These are phyloP conservation scores for Termitomyces sp. DNA, from an alignment of 768 basidiomycete species.

Conservation along the genomic window DNA sequence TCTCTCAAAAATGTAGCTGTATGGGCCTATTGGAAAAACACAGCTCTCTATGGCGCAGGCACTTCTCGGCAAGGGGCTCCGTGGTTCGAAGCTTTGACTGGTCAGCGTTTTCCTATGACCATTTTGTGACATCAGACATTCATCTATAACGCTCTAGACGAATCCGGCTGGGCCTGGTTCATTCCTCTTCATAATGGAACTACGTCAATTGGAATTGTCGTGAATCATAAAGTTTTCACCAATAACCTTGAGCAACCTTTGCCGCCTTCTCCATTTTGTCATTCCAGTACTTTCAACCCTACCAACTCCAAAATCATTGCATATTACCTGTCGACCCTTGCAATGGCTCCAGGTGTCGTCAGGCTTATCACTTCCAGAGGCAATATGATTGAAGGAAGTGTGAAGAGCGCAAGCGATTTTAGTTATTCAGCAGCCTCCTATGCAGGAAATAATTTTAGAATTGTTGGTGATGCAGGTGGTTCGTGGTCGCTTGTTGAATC, in stretches of 20 bases:
- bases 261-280: constrained; percentile 24
- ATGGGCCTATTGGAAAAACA: constrained; percentile 72
- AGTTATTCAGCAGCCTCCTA: constrained; percentile 60
- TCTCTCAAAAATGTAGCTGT: constrained; percentile 70
- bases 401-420: constrained; percentile 55
- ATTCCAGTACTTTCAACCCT: constrained; percentile 19
- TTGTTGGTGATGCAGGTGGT: constrained; percentile 69
- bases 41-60: constrained; percentile 44
- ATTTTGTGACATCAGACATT: background rate
- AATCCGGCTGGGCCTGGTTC: constrained; percentile 71
- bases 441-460: constrained; percentile 49
- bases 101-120: constrained; percentile 26
- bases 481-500: constrained; percentile 9
- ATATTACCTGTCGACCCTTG: constrained; percentile 41
- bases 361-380: constrained; percentile 36
- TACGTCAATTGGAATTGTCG: constrained; percentile 59
- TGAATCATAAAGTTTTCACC: constrained; percentile 48
- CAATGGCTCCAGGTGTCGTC: constrained; percentile 43
- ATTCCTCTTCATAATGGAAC: constrained; percentile 64
- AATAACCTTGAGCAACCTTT: constrained; percentile 26
- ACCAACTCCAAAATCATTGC: constrained; percentile 23
- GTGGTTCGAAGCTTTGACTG: constrained; percentile 69
- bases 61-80: constrained; percentile 52
- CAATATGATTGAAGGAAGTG: constrained; percentile 32
- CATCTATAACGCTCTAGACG: constrained; percentile 33